These are phyloP conservation scores for Wickerhamomyces rabaulensis DNA, from an alignment of 805 yeast species.

Conservation along the genomic window DNA sequence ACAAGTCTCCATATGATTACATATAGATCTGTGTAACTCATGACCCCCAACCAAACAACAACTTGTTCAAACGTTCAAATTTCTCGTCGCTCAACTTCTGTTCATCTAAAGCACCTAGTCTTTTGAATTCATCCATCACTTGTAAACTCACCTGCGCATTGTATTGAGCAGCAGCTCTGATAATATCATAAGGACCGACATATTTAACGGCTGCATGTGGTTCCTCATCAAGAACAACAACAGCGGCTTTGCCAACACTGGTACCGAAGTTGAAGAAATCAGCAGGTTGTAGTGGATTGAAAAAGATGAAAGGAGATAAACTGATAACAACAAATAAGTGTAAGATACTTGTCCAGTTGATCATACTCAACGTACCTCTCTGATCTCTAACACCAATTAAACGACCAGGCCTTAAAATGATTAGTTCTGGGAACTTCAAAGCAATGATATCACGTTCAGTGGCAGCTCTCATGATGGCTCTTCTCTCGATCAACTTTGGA, in stretches of 20 bases:
- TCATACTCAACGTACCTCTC: conserved; percentile 5
- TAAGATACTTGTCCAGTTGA: conserved; percentile 9
- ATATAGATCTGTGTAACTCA: neutral
- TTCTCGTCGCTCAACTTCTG: neutral
- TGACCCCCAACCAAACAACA: neutral
- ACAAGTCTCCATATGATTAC: neutral
- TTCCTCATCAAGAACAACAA: neutral
- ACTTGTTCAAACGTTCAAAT: neutral
- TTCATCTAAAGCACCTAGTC: neutral
- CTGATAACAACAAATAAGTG: conserved; percentile 4
- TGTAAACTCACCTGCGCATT: neutral
- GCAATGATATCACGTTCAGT: conserved; percentile 8
- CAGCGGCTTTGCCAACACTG: conserved; percentile 14
- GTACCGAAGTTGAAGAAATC: conserved; percentile 9
- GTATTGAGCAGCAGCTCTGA: conserved; percentile 6
- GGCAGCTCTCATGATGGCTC: conserved; percentile 8
- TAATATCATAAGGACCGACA: conserved; percentile 5
- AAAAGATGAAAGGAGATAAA: conserved; percentile 4
- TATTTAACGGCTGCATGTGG: conserved; percentile 2
- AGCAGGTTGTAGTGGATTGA: conserved; percentile 3
- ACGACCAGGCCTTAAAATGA: conserved; percentile 12
- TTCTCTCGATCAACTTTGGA: conserved; percentile 6
- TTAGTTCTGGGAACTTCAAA: conserved; percentile 5
- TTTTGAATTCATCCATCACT: neutral
- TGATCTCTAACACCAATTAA: conserved; percentile 13